Evolutionary conservation across 306 rosid genomes (phyloP), one percentile per base, ranked within the genome.

Genomic region (Casuarina equisetifolia): DNA sequence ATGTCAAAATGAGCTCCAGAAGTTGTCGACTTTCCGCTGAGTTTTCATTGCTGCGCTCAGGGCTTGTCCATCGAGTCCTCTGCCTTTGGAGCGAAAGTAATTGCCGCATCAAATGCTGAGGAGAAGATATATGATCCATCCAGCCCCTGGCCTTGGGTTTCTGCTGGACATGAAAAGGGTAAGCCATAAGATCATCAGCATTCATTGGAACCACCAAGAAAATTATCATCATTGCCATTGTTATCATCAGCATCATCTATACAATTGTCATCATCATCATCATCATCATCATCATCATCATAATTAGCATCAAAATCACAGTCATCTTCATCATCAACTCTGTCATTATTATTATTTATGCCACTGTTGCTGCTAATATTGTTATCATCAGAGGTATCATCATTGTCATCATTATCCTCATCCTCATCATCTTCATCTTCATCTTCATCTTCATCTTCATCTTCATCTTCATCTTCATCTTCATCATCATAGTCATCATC

Each of bases 121-220:
- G 87, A 66, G 93, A 81, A 13, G 87, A 88, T 35, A 88, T 49
- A 75, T 53, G 88, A 88, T 88, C 88, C 97, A 82, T 88, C 97
- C 97, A 92, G 82, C 88, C 84, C 87, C 90, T 84, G 48, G 89
- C 72, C 91, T 72, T 91, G 68, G 91, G 96, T 88, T 86, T 91
- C 97, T 95, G 95, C 86, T 53, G 79, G 82, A 89, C 87, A 91
- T 73, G 83, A 80, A 88, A 78, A 80, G 62, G 71, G 78, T 45
- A 78, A 85, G 54, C 45, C 67, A 67, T 13, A 74, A 72, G 80
- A 85, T 84, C 82, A 83, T 82, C 78, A 78, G 78, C 82, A 85
- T 79, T 40, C 85, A 79, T 85, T 76, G 86, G 74, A 69, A 84
- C 70, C 86, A 83, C 80, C 77, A 78, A 55, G 43, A 73, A 79